Evolutionary conservation across 73 alveolate species (phyloP).

Genomic region (Paramecium sonneborni): DNA sequence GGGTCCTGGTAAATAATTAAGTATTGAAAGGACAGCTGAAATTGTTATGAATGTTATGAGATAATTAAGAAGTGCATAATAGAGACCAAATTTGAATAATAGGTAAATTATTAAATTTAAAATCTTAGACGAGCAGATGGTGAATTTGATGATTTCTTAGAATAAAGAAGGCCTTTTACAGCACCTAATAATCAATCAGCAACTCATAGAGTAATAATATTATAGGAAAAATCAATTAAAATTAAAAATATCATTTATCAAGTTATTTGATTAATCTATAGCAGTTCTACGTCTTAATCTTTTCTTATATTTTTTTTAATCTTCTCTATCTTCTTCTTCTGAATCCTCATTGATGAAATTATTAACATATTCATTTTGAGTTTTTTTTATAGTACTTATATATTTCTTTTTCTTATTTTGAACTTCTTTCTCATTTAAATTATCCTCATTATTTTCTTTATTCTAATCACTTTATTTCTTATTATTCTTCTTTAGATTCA

Average conservation of each 20-base stretch:
- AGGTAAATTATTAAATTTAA: neutral
- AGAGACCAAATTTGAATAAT: slow-evolving; percentile 42
- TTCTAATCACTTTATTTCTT: neutral
- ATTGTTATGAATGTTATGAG: slow-evolving; percentile 62
- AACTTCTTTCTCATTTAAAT: neutral
- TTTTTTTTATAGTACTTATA: neutral
- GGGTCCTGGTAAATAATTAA: slow-evolving; percentile 50
- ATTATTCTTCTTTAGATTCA: neutral
- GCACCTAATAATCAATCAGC: slow-evolving; percentile 61
- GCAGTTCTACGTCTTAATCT: neutral
- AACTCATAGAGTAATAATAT: slow-evolving; percentile 53
- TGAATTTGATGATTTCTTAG: slow-evolving; percentile 66
- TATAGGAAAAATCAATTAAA: neutral
- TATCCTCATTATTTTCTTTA: neutral
- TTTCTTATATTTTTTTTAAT: neutral
- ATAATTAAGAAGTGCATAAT: slow-evolving; percentile 53
- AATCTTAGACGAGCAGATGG: slow-evolving; percentile 57
- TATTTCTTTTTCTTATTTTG: neutral
- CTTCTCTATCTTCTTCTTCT: neutral
- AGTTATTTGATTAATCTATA: neutral
- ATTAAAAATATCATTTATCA: slow-evolving; percentile 4
- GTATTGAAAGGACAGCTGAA: slow-evolving; percentile 64
- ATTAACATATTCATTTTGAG: neutral
- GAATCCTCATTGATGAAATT: neutral
- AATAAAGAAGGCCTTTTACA: slow-evolving; percentile 60